Conservation (phyloP, 805 yeast genomes). For the Myxozyma geophila region DNA sequence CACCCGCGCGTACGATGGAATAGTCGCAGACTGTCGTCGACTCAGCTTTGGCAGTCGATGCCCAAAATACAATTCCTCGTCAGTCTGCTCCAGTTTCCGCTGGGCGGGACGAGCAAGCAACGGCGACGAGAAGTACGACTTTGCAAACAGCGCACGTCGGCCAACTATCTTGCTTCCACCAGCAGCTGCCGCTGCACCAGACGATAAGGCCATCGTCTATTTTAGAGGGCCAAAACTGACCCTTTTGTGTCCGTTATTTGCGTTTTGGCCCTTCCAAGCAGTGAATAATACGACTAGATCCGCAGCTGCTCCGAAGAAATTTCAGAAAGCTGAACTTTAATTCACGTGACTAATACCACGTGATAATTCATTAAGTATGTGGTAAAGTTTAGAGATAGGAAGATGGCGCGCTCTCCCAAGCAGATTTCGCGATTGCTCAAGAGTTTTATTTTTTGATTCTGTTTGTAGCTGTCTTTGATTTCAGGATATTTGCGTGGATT, state of each 20-base stretch:
- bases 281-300: not conserved
- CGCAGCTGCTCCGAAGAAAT: not conserved
- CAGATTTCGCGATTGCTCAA: not conserved
- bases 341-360: not conserved
- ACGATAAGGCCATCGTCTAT: too few relatives aligned
- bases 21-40: slow-evolving; percentile 7
- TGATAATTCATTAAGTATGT: too few relatives aligned
- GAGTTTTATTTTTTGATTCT: too few relatives aligned
- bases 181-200: not conserved
- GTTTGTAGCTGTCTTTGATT: not conserved
- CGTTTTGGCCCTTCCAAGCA: not conserved
- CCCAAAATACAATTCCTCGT: slow-evolving; percentile 7
- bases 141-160: not conserved
- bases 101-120: not conserved
- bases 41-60: slow-evolving; percentile 3
- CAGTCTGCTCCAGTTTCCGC: not conserved
- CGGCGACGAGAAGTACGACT: slow-evolving; percentile 6
- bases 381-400: not conserved
- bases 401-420: not conserved
- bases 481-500: not conserved
- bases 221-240: too few relatives aligned
- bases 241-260: too few relatives aligned
- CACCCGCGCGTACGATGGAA: slow-evolving; percentile 12
- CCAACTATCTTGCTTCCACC: not conserved
- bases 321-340: not conserved